Percentiles rank a stretch among this genome's conserved stretches.
Conservation (phyloP, 441 rosid genomes). For the Biscutella laevigata region DNA sequence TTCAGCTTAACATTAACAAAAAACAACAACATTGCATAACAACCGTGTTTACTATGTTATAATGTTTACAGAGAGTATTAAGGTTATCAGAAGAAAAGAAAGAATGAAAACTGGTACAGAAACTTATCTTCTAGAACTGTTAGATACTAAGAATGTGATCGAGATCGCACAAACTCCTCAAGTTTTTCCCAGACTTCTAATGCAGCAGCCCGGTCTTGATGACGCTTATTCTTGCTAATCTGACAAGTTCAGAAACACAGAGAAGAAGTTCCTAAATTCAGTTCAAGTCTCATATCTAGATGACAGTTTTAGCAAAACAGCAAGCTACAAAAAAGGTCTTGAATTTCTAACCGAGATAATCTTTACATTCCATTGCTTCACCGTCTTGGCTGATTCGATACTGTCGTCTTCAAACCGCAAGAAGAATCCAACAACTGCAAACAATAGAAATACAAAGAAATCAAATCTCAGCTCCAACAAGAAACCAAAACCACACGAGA, state of each 20-base stretch:
- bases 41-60: not conserved
- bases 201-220: slow-evolving; percentile 91
- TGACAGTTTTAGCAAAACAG: not conserved
- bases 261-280: not conserved
- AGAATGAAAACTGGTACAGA: slow-evolving; percentile 6
- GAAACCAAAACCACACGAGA: not conserved
- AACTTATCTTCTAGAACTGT: slow-evolving; percentile 19
- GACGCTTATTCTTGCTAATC: slow-evolving; percentile 95
- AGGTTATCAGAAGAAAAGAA: not conserved
- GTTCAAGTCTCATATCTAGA: not conserved
- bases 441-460: not conserved
- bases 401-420: slow-evolving; percentile 94
- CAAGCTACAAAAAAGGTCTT: not conserved
- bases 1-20: not conserved
- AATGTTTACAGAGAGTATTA: slow-evolving; percentile 20
- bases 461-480: not conserved
- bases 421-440: slow-evolving; percentile 78
- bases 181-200: slow-evolving; percentile 93
- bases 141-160: slow-evolving; percentile 53
- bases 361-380: slow-evolving; percentile 96
- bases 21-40: slow-evolving; percentile 7
- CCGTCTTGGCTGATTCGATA: slow-evolving; percentile 79
- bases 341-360: slow-evolving; percentile 64
- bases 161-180: slow-evolving; percentile 80
- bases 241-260: slow-evolving; percentile 30